Evolutionary conservation across 2,329 filamentous ascomycete genomes (phyloP).

Genomic region (Madurella mycetomatis): DNA sequence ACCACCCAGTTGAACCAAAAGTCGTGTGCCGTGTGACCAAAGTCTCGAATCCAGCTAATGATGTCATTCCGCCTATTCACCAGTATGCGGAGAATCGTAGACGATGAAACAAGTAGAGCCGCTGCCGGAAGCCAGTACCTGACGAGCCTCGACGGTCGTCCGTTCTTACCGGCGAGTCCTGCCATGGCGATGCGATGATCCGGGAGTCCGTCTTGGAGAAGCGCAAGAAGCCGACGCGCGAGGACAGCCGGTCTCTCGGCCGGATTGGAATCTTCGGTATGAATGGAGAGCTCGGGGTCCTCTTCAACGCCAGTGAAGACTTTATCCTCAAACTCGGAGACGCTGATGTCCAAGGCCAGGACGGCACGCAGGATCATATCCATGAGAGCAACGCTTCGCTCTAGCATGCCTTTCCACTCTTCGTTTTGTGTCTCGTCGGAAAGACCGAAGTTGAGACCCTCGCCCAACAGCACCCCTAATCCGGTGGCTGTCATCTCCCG

Average conservation of each 20-base stretch:
- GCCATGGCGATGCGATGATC: constrained; percentile 57
- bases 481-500: constrained; percentile 80
- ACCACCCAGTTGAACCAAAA: constrained; percentile 98
- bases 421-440: constrained; percentile 41
- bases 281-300: constrained; percentile 54
- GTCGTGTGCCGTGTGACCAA: constrained; percentile 74
- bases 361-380: constrained; percentile 76
- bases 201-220: constrained; percentile 67
- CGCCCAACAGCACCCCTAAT: constrained; percentile 80
- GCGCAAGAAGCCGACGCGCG: constrained; percentile 60
- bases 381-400: constrained; percentile 78
- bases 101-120: constrained; percentile 71
- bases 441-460: constrained; percentile 66
- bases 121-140: constrained; percentile 85
- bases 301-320: constrained; percentile 58
- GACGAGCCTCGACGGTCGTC: constrained; percentile 68
- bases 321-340: constrained; percentile 61
- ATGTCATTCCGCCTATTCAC: constrained; percentile 73
- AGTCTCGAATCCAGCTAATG: constrained; percentile 69
- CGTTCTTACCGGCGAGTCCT: constrained; percentile 57
- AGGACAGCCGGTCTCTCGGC: constrained; percentile 54
- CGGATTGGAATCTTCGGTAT: constrained; percentile 43
- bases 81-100: constrained; percentile 76
- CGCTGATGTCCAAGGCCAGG: constrained; percentile 56
- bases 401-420: constrained; percentile 67